Base-by-base conservation (phyloP, 1,284 basidiomycete species). In the Marasmius tenuissimus region DNA sequence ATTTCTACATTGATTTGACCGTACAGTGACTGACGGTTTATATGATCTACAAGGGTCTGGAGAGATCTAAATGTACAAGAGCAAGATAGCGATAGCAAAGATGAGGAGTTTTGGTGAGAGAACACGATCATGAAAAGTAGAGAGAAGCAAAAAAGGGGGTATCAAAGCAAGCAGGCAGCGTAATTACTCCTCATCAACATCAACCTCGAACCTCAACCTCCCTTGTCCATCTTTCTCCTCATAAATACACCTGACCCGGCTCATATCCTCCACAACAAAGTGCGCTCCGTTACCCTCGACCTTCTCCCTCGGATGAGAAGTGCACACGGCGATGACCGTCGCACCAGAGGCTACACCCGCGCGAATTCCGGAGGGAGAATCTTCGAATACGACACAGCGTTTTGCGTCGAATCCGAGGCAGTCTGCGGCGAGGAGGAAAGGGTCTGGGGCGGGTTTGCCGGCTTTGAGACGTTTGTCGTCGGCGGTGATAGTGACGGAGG, bases 301-400 rank as follows among this genome's bases (percentile, higher is more conserved):
- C 67, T 85, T 78, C 38, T 71, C 67, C 56, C 83, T 75, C 69
- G 81, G 78, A 66, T 85, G 89, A 73, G 81, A 86, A 67, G 82
- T 92, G 78, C 89, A 91, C 12, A 92, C 85, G 1, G 90, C 91
- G 65, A 92, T 86, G 62, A 91, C 89, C 8, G 83, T 89, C 14
- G 87, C 89, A 42, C 89, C 89, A 35, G 85, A 84, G 0, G 88
- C 88, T 37, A 89, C 84, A 57, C 88, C 89, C 1, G 90, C 88
- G 48, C 81, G 81, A 71, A 92, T 92, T 47, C 89, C 90, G 20
- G 82, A 86, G 0, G 88, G 89, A 42, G 87, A 90, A 73, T 91
- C 89, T 70, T 60, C 58, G 18, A 60, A 60, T 59, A 92, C 89
- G 66, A 92, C 82, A 63, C 86, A 87, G 11, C 79, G 77, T 58